Evolutionary conservation across 805 yeast species (phyloP), one percentile per base, ranked within the genome.

Genomic region (Kodamaea neixiangensis): DNA sequence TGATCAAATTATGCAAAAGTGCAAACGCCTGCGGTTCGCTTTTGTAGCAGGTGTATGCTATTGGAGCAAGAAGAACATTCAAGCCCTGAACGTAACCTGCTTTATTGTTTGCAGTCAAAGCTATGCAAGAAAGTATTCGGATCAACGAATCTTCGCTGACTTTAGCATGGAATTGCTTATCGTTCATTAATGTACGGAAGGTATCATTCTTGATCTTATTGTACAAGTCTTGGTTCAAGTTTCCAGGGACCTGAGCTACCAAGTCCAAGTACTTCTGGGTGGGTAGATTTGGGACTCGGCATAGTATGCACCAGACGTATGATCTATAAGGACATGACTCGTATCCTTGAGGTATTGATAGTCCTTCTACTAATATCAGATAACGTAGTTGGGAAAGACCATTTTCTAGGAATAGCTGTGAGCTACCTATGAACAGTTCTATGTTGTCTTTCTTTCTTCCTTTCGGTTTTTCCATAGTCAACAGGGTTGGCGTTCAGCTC

Each of bases 1-100:
- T 77, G 44, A 91, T 68, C 38, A 91, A 67, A 18, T 79, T 77
- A 47, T 83, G 83, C 57, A 89, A 82, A 33, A 92, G 54, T 9
- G 87, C 81, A 63, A 83, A 90, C 1, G 96, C 94, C 68, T 90
- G 89, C 0, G 96, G 91, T 64, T 91, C 97, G 33, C 90, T 81
- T 39, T 85, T 83, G 53, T 71, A 64, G 58, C 87, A 78, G 0
- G 87, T 77, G 63, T 81, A 91, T 14, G 90, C 78, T 49, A 91
- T 80, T 1, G 97, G 97, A 0, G 96, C 97, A 19, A 87, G 78
- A 18, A 91, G 66, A 0, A 91, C 90, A 63, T 91, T 91, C 86
- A 92, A 82, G 1, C 97, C 97, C 64, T 91, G 97, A n/a, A 91
- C 97, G 62, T 89, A 89, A 0, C 78, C 78, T 5, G 65, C 71